Conservation (phyloP, 164 flowering plant species). For the Saururus chinensis region DNA sequence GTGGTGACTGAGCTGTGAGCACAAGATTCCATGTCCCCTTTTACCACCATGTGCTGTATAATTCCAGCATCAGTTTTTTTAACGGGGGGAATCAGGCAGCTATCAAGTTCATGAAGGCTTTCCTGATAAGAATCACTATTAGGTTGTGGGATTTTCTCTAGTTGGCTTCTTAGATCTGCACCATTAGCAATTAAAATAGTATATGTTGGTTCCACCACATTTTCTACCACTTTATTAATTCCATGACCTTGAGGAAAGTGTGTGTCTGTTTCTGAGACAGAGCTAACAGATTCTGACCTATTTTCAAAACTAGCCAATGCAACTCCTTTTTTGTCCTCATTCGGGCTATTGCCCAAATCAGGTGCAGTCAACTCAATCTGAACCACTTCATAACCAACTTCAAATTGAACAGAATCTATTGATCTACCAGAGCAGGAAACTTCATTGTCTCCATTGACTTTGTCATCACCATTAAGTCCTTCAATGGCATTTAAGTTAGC, state of each 20-base stretch:
- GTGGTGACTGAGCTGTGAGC: conserved; percentile 8
- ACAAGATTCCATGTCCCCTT: conserved; percentile 15
- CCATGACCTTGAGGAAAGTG: background rate
- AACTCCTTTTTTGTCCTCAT: conserved; percentile 5
- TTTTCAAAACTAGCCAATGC: background rate
- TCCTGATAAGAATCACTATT: conserved; percentile 7
- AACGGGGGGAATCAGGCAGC: background rate
- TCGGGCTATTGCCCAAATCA: background rate
- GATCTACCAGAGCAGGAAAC: background rate
- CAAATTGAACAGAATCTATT: conserved; percentile 6
- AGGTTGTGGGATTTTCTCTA: background rate
- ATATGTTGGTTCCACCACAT: no score
- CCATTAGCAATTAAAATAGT: no score
- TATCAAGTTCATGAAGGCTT: conserved; percentile 6
- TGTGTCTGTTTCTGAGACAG: background rate
- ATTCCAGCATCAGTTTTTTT: conserved; percentile 2
- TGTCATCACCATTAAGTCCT: background rate
- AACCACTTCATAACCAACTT: conserved; percentile 6
- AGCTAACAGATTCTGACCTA: conserved; percentile 9
- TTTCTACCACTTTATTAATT: conserved; percentile 3
- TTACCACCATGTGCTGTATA: conserved; percentile 9
- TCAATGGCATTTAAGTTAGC: background rate
- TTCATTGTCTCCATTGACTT: background rate
- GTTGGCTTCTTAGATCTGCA: background rate
- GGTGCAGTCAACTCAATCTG: conserved; percentile 6